Base-by-base conservation (phyloP, 2,329 filamentous ascomycete genomes). In the Colletotrichum sp. region DNA sequence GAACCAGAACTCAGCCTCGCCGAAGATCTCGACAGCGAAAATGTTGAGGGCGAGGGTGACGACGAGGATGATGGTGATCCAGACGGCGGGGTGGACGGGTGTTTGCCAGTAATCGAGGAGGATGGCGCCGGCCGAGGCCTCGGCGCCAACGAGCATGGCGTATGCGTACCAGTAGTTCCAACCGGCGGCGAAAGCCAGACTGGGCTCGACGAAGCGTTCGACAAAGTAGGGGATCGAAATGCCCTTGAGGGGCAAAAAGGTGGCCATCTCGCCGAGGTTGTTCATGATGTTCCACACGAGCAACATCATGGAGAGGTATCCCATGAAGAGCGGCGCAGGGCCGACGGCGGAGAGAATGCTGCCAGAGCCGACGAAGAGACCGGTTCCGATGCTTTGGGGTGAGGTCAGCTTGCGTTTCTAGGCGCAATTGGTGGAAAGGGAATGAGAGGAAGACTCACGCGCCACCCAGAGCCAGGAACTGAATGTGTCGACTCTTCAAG, bases 271-370 rank as follows among this genome's bases (percentile, higher is more conserved):
- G 10, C 86, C 90, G 10, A 91, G 84, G 75, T 84, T 80, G 81
- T 90, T 90, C 89, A 91, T 90, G 71, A 91, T 84, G 70, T 86
- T 83, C 86, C 88, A 91, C 30, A 91, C 89, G 12, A 91, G 80
- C 4, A 84, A 30, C 86, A 90, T 90, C 89, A 90, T 90, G 78
- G 85, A 86, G 8, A 90, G 79, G 82, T 95, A 96, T 28, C 91
- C 92, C 83, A 96, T 92, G 81, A 95, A 89, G 18, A 95, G 85
- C 1, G 93, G 92, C 7, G 92, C 93, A 4, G 92, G 92, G 3
- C 92, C 92, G 32, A 89, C 88, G 12, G 85, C 84, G 39, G 88
- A 85, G 68, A 93, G 84, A 68, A 92, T 91, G 74, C 84, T 84
- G 28, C 92, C 92, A 48, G 90, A 91, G 72, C 91, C 91, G 76